Conservation (phyloP, 441 rosid species). For the Aleurites moluccanus region DNA sequence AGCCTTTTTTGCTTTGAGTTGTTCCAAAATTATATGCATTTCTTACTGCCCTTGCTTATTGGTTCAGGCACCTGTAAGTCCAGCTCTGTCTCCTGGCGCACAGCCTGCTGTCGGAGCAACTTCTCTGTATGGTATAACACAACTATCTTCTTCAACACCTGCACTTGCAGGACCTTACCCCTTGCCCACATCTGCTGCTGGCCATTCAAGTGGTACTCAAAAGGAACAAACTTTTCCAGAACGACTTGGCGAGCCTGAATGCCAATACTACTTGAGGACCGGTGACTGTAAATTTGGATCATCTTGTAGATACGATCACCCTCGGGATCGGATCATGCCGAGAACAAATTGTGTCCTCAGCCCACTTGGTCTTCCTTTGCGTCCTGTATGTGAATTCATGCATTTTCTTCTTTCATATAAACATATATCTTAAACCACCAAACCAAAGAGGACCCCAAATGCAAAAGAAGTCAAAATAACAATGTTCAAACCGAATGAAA, state of each 20-base stretch:
- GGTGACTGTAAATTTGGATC: constrained; percentile 93
- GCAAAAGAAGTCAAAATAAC: constrained; percentile 11
- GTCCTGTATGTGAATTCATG: constrained; percentile 56
- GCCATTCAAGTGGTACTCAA: constrained; percentile 46
- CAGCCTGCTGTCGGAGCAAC: constrained; percentile 82
- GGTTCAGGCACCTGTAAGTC: constrained; percentile 85
- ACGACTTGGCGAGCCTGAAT: constrained; percentile 88
- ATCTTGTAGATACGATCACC: constrained; percentile 91
- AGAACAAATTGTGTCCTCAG: constrained; percentile 63
- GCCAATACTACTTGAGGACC: constrained; percentile 78
- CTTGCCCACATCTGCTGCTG: constrained; percentile 47
- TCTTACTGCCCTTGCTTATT: constrained; percentile 26
- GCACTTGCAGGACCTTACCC: constrained; percentile 60
- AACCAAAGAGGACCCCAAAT: background rate
- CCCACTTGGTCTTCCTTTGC: constrained; percentile 81
- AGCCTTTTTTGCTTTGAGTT: constrained; percentile 7
- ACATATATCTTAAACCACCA: background rate
- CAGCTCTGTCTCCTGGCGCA: constrained; percentile 83
- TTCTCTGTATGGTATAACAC: constrained; percentile 72
- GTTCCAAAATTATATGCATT: constrained; percentile 13
- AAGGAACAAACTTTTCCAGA: constrained; percentile 76
- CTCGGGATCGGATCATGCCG: constrained; percentile 59
- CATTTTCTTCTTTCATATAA: constrained; percentile 17
- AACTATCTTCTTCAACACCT: constrained; percentile 66
- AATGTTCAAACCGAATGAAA: background rate